Base-by-base conservation (phyloP, 2,329 filamentous ascomycete genomes). In the Lachnum nothofagi region DNA sequence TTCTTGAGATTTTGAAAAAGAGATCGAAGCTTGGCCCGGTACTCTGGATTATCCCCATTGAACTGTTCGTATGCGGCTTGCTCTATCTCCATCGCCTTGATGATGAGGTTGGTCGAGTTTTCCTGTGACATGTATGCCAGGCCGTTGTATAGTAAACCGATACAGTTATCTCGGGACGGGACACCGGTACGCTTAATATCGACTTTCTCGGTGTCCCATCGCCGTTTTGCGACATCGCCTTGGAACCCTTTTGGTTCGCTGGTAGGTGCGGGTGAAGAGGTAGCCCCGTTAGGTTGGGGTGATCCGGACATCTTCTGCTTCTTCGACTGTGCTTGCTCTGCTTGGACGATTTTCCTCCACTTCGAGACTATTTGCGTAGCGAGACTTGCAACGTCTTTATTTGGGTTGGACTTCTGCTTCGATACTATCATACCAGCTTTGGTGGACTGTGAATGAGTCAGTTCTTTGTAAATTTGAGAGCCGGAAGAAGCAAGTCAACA, bases 1-100 rank as follows among this genome's bases (percentile, higher is more conserved):
- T 88, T 89, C 76, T 96, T 97, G 60, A 98, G 80, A 65, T 97
- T 97, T 67, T 91, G 83, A 72, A 89, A 97, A 19, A 98, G 81
- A 17, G 89, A 94, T 58, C 91, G 86, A 62, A 97, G 85, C 75
- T 96, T 96, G 58, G 77, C 78, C 65, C 86, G 85, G 77, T 98
- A 98, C 42, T 84, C 80, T 40, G 81, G 71, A 14, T 76, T 84
- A 62, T 90, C 85, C 46, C 84, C 82, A 48, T 85, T 83, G 67
- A 83, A 85, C 24, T 77, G 71, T 48, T 75, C 77, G 70, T 77
- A 91, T 5, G 87, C 87, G 6, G 90, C 88, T 31, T 78, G 68
- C 73, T 98, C 93, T 35, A 96, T 82, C 66, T 95, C 89, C 54
- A 94, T 79, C 37, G 85, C 81, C 58, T 81, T 81, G 55, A 83